Percentiles rank a stretch among this genome's conserved stretches.
These are phyloP conservation scores for Neonectria coccinea DNA, from an alignment of 2,329 filamentous ascomycete genomes.

Conservation along the genomic window DNA sequence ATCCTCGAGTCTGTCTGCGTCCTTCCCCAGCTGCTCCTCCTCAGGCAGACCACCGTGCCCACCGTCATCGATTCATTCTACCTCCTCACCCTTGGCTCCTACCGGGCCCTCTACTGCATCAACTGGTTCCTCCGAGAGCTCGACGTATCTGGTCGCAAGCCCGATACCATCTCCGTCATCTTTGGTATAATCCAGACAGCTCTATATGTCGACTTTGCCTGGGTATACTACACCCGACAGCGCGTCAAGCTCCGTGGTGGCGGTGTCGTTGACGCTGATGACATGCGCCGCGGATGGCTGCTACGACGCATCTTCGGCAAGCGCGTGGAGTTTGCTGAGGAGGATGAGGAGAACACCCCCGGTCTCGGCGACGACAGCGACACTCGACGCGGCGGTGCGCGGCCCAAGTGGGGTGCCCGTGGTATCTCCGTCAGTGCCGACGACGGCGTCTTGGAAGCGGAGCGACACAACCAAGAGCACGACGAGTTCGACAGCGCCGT, in stretches of 20 bases:
- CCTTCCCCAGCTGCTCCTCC: slow-evolving; percentile 88
- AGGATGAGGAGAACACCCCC: slow-evolving; percentile 71
- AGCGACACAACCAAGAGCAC: slow-evolving; percentile 60
- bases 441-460: slow-evolving; percentile 66
- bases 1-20: slow-evolving; percentile 93
- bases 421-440: slow-evolving; percentile 76
- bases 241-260: slow-evolving; percentile 91
- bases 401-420: slow-evolving; percentile 71
- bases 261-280: slow-evolving; percentile 89
- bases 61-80: slow-evolving; percentile 99
- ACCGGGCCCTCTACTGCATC: slow-evolving; percentile 88
- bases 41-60: slow-evolving; percentile 93
- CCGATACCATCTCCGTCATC: slow-evolving; percentile 80
- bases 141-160: slow-evolving; percentile 67
- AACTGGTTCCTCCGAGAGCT: slow-evolving; percentile 85
- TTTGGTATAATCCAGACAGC: slow-evolving; percentile 92
- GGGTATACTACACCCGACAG: slow-evolving; percentile 95
- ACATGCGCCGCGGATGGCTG: slow-evolving; percentile 86
- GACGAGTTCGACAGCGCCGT: slow-evolving; percentile 60
- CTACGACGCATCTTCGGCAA: slow-evolving; percentile 81
- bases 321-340: slow-evolving; percentile 61
- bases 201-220: slow-evolving; percentile 93
- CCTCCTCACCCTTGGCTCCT: slow-evolving; percentile 86
- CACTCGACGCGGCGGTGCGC: slow-evolving; percentile 46
- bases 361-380: slow-evolving; percentile 55